Evolutionary conservation across 2,329 filamentous ascomycete species (phyloP), one percentile per base, ranked within the genome.

Genomic region (Hirsutella rhossiliensis): DNA sequence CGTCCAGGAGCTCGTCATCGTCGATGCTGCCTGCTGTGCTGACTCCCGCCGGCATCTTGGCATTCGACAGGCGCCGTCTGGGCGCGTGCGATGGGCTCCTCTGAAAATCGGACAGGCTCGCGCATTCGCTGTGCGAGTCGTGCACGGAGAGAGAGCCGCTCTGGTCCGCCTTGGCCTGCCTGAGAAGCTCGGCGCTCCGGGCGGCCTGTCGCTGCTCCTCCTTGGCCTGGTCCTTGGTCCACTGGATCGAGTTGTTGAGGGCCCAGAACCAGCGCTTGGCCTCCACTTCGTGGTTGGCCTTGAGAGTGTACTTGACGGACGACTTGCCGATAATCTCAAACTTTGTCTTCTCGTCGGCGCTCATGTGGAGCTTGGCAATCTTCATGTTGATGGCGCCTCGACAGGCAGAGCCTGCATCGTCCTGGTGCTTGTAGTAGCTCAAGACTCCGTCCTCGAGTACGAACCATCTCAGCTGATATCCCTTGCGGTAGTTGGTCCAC

Each of bases 261-360:
- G 92, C 87, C 92, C 92, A 98, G 64, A 94, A 98, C 92, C 92
- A 98, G 44, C 92, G 79, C 65, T 98, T 98, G 6, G 92, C 90
- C 63, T 98, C 92, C 27, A 97, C 90, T 58, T 96, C 85, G 63
- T 98, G 92, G 57, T 98, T 98, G 0, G 92, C 92, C 63, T 95
- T 97, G 43, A 98, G 73, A 41, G 94, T 90, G 61, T 98, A 98
- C 65, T 96, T 98, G 61, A 98, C 92, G 0, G 90, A 97, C 1
- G 90, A 96, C 64, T 98, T 98, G 43, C 92, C 92, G 49, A 90
- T 87, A 43, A 98, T 97, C 58, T 98, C 92, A 56, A 98, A 97
- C 47, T 90, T 88, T 39, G 89, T 90, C 69, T 97, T 98, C 61
- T 98, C 92, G 53, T 96, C 88, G 0, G 90, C 76, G 58, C 94